Percentiles rank a stretch among this genome's conserved stretches.
Conservation (phyloP, 257 asterid species). For the Solanum chilense region DNA sequence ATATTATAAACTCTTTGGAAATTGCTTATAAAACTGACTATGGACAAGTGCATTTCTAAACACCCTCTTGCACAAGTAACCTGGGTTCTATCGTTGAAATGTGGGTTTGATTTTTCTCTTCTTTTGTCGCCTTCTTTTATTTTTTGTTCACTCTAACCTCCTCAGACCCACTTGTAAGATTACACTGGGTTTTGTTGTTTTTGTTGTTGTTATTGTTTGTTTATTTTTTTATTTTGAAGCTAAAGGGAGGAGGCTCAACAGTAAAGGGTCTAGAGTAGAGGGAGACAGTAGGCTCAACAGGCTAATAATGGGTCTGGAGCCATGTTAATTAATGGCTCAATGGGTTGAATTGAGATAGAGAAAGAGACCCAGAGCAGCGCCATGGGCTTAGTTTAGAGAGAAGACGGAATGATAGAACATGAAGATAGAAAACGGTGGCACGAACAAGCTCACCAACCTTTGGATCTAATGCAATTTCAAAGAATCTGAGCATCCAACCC, state of each 20-base stretch:
- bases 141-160: not conserved
- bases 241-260: not conserved
- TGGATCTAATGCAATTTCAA: not conserved
- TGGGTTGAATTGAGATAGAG: not conserved
- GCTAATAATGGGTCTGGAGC: not conserved
- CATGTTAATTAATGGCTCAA: not conserved
- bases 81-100: not conserved
- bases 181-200: not conserved
- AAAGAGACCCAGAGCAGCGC: not conserved
- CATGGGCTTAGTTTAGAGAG: not conserved
- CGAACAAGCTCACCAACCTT: not conserved
- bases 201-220: not conserved
- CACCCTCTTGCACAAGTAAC: not conserved
- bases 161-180: not conserved
- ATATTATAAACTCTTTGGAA: not conserved
- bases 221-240: not conserved
- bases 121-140: not conserved
- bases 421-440: not conserved
- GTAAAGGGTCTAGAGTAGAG: not conserved
- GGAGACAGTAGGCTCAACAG: not conserved
- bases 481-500: not conserved
- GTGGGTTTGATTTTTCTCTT: not conserved
- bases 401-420: not conserved
- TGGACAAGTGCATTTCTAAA: not conserved
- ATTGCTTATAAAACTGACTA: not conserved